These are phyloP conservation scores for Trichophaea hybrida DNA, from an alignment of 2,329 filamentous ascomycete genomes.

Conservation along the genomic window DNA sequence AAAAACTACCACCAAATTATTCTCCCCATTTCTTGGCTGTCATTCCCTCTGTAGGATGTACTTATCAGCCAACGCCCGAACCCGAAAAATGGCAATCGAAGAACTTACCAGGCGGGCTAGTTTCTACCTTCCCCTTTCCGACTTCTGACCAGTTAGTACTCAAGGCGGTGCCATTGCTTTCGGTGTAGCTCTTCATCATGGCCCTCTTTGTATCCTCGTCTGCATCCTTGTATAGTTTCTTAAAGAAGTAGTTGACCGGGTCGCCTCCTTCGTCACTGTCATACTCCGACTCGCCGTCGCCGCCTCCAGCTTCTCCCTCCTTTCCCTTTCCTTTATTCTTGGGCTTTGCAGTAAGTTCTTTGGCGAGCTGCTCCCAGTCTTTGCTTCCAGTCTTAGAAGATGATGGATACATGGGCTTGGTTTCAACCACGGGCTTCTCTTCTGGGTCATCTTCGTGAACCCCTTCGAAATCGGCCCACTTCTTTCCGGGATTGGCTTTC, in stretches of 20 bases:
- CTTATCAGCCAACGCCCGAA: neutral
- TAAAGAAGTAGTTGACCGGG: slow-evolving; percentile 72
- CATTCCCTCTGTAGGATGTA: slow-evolving; percentile 44
- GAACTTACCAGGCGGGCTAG: slow-evolving; percentile 43
- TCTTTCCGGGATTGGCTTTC: slow-evolving; percentile 49
- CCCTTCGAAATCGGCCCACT: slow-evolving; percentile 51
- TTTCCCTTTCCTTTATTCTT: slow-evolving; percentile 26
- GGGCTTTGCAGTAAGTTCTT: slow-evolving; percentile 35
- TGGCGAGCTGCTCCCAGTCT: slow-evolving; percentile 74
- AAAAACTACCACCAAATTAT: slow-evolving; percentile 17
- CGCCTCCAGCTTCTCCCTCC: slow-evolving; percentile 32
- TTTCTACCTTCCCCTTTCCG: slow-evolving; percentile 54
- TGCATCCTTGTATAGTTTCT: slow-evolving; percentile 65
- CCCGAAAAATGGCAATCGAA: neutral
- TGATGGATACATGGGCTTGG: slow-evolving; percentile 52
- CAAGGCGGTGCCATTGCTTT: slow-evolving; percentile 83
- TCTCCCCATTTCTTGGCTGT: slow-evolving; percentile 56
- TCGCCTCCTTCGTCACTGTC: slow-evolving; percentile 43
- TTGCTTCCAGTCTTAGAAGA: slow-evolving; percentile 73
- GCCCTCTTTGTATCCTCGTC: slow-evolving; percentile 70
- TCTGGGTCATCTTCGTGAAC: slow-evolving; percentile 27
- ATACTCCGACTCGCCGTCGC: slow-evolving; percentile 29
- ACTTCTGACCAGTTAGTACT: slow-evolving; percentile 90
- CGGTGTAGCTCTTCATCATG: slow-evolving; percentile 94
- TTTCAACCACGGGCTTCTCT: slow-evolving; percentile 11